These are phyloP conservation scores for Candida sphagnicola DNA, from an alignment of 805 yeast genomes.

Conservation along the genomic window DNA sequence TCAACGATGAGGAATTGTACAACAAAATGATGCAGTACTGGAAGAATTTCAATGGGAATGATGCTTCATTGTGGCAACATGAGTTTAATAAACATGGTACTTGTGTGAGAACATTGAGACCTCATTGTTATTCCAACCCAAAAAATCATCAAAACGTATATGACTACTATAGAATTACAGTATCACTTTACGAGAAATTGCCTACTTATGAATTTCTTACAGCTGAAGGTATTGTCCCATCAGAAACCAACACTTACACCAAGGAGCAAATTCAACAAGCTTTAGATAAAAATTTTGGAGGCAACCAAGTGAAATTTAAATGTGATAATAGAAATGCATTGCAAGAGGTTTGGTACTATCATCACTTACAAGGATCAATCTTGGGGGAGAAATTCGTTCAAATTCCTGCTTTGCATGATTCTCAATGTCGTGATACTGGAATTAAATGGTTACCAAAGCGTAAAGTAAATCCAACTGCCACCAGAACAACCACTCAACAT, in stretches of 20 bases:
- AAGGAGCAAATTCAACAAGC: constrained; percentile 53
- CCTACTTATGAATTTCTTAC: constrained; percentile 64
- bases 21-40: constrained; percentile 57
- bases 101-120: constrained; percentile 76
- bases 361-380: constrained; percentile 69
- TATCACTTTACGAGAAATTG: constrained; percentile 26
- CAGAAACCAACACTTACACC: constrained; percentile 51
- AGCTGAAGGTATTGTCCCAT: constrained; percentile 71
- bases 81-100: constrained; percentile 95
- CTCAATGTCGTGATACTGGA: constrained; percentile 16
- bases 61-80: constrained; percentile 76
- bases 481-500: constrained; percentile 15
- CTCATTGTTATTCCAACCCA: constrained; percentile 55
- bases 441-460: constrained; percentile 53
- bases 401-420: constrained; percentile 51
- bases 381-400: constrained; percentile 56
- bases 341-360: constrained; percentile 77
- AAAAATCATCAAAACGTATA: constrained; percentile 42
- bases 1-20: constrained; percentile 50
- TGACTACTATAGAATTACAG: constrained; percentile 42
- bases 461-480: constrained; percentile 44
- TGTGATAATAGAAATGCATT: constrained; percentile 48
- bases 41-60: constrained; percentile 71
- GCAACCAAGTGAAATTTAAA: constrained; percentile 54
- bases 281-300: constrained; percentile 44